A percentile compares a stretch with the other conserved stretches of the same genome.
phyloP scores from a whole-genome alignment of 2,329 filamentous ascomycete genomes.

The Claviceps pusilla region DNA sequence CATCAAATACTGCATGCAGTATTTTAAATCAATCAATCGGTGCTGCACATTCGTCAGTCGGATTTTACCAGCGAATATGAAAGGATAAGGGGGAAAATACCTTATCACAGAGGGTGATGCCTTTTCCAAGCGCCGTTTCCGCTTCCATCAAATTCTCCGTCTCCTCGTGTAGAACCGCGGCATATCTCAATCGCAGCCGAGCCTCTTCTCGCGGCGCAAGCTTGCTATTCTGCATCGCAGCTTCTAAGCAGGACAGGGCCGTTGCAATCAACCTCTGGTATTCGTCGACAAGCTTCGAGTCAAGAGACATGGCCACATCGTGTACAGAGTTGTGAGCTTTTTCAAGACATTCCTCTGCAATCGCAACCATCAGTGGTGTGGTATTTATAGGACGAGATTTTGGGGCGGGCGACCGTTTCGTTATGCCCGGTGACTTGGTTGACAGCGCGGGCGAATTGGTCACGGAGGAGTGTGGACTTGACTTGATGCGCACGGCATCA shows the following conservation, averaged over 20 bases:
- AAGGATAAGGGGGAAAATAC: constrained; percentile 19
- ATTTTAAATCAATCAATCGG: constrained; percentile 48
- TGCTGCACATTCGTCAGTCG: constrained; percentile 14
- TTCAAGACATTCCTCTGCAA: constrained; percentile 61
- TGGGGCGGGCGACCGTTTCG: constrained; percentile 27
- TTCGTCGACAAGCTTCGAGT: constrained; percentile 35
- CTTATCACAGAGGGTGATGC: constrained; percentile 53
- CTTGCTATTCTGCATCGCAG: constrained; percentile 46
- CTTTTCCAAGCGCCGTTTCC: constrained; percentile 57
- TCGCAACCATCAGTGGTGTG: constrained; percentile 47
- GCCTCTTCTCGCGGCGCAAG: constrained; percentile 54
- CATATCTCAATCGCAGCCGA: constrained; percentile 54
- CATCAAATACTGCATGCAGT: constrained; percentile 61
- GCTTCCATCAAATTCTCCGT: constrained; percentile 62
- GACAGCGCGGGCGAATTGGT: constrained; percentile 27
- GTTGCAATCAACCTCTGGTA: constrained; percentile 62
- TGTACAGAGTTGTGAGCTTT: constrained; percentile 45
- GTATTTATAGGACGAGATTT: constrained; percentile 32
- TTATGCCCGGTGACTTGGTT: constrained; percentile 24
- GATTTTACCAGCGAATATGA: neutral
- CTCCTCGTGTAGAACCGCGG: constrained; percentile 56
- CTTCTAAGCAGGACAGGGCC: constrained; percentile 57
- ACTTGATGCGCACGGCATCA: constrained; percentile 14
- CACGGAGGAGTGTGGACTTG: constrained; percentile 24
- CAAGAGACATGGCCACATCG: constrained; percentile 25